Conservation (phyloP, 306 rosid genomes). For the Cucurbita maxima region DNA sequence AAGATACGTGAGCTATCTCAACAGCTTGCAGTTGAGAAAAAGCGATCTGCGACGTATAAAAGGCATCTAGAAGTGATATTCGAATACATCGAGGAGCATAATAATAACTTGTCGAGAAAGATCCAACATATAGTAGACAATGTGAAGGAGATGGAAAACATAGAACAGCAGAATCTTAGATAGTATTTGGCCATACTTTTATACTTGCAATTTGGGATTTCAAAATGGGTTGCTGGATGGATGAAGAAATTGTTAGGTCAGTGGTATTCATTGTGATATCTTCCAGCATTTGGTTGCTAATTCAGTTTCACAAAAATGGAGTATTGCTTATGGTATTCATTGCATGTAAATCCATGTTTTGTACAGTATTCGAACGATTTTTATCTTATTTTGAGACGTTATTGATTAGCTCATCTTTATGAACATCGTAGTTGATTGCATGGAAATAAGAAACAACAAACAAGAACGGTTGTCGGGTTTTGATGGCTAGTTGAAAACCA, state of each 20-base stretch:
- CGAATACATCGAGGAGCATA: slow-evolving; percentile 83
- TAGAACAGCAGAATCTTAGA: slow-evolving; percentile 40
- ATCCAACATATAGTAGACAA: slow-evolving; percentile 72
- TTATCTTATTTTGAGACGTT: background rate
- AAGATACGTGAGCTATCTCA: slow-evolving; percentile 80
- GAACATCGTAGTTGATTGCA: background rate
- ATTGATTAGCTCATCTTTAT: background rate
- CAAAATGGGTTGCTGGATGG: background rate
- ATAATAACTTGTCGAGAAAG: slow-evolving; percentile 68
- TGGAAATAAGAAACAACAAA: background rate
- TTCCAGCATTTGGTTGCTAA: background rate
- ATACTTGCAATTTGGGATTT: background rate
- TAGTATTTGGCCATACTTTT: slow-evolving; percentile 16
- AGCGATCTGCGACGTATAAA: slow-evolving; percentile 73
- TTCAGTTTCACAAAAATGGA: background rate
- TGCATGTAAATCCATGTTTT: background rate
- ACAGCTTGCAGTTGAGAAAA: slow-evolving; percentile 73
- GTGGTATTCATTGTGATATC: background rate
- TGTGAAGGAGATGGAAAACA: slow-evolving; percentile 68
- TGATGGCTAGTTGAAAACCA: background rate
- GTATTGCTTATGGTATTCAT: background rate
- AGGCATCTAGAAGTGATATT: slow-evolving; percentile 85
- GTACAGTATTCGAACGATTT: slow-evolving; percentile 7
- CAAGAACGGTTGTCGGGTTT: background rate
- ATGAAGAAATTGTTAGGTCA: background rate